Evolutionary conservation across 2,329 filamentous ascomycete species (phyloP).

Genomic region (Cladosporium sp.): DNA sequence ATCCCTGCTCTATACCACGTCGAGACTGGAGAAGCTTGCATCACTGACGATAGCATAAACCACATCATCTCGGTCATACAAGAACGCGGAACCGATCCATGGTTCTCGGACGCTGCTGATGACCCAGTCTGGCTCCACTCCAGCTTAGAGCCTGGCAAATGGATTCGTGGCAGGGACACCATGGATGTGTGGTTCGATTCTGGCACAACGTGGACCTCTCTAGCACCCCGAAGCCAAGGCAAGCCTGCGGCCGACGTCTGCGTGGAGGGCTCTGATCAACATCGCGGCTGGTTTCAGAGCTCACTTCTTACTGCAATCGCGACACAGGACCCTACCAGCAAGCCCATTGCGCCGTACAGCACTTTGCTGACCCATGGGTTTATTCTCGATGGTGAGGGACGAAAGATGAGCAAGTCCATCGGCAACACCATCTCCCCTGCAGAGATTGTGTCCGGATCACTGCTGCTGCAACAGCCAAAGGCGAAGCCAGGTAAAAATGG

Average conservation of each 20-base stretch:
- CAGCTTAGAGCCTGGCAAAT: slow-evolving; percentile 58
- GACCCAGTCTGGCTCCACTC: slow-evolving; percentile 76
- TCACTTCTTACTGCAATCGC: slow-evolving; percentile 86
- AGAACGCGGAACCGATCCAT: slow-evolving; percentile 80
- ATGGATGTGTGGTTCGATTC: slow-evolving; percentile 99
- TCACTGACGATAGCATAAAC: slow-evolving; percentile 74
- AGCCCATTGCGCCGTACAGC: slow-evolving; percentile 69
- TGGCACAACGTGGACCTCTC: slow-evolving; percentile 81
- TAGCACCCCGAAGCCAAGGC: slow-evolving; percentile 39
- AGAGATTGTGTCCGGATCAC: slow-evolving; percentile 80
- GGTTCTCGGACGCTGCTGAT: slow-evolving; percentile 82
- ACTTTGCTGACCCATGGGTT: slow-evolving; percentile 95
- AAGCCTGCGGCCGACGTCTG: slow-evolving; percentile 74
- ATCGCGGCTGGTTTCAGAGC: slow-evolving; percentile 98
- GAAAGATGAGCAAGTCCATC: slow-evolving; percentile 97
- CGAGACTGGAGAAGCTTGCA: slow-evolving; percentile 63
- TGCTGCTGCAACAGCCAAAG: slow-evolving; percentile 71
- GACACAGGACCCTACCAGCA: slow-evolving; percentile 49
- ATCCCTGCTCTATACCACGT: slow-evolving; percentile 84
- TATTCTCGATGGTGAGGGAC: slow-evolving; percentile 82
- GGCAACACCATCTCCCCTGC: slow-evolving; percentile 82
- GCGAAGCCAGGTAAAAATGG: slow-evolving; percentile 46
- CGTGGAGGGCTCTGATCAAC: slow-evolving; percentile 91
- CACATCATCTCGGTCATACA: slow-evolving; percentile 82
- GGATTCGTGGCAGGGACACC: slow-evolving; percentile 80